These are phyloP conservation scores for Chlorella sorokiniana DNA, from an alignment of 139 green algal genomes.

Conservation along the genomic window DNA sequence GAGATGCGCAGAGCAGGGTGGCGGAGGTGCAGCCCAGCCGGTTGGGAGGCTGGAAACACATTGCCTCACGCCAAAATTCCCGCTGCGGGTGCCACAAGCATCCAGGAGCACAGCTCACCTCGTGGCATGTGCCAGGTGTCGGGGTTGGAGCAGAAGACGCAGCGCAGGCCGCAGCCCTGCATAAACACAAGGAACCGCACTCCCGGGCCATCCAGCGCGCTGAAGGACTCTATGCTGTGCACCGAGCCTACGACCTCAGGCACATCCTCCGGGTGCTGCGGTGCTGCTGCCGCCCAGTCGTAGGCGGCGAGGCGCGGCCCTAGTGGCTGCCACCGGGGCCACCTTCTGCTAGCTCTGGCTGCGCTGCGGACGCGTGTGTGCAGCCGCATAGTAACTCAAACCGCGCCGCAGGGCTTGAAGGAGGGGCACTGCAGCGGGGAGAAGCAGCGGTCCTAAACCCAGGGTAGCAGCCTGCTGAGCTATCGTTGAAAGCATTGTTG, in stretches of 20 bases:
- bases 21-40: background rate
- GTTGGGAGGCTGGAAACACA: background rate
- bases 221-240: constrained; percentile 58
- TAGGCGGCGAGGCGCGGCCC: background rate
- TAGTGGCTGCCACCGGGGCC: background rate
- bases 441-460: background rate
- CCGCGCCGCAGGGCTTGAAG: background rate
- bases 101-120: background rate
- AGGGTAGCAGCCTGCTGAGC: too few relatives aligned
- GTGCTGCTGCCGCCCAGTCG: background rate
- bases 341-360: background rate
- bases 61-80: too few relatives aligned
- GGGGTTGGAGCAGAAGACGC: constrained; percentile 74
- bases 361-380: background rate
- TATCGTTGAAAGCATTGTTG: too few relatives aligned
- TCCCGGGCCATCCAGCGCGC: constrained; percentile 62
- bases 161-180: constrained; percentile 71
- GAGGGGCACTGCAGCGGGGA: background rate
- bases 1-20: background rate
- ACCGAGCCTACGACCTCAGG: constrained; percentile 46
- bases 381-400: background rate
- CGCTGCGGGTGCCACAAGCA: background rate
- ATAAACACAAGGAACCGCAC: constrained; percentile 69
- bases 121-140: constrained; percentile 32
- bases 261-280: constrained; percentile 8